These are phyloP conservation scores for Myrmaecium sp. DNA, from an alignment of 2,329 filamentous ascomycete species.

Conservation along the genomic window DNA sequence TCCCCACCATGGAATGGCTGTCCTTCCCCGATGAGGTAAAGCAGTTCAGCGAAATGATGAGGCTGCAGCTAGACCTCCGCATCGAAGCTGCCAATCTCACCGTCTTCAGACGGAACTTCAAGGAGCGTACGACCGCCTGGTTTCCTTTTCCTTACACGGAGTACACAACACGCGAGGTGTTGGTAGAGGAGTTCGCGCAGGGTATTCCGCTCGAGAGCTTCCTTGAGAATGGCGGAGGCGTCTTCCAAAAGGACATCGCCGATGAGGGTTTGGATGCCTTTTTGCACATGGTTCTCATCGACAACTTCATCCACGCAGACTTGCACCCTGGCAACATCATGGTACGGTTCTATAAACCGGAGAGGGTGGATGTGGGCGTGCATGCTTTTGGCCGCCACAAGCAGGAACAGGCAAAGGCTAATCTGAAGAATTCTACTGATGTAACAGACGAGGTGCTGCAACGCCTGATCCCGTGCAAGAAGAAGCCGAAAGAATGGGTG, in stretches of 20 bases:
- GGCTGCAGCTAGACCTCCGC: constrained; percentile 81
- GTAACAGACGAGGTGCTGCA: constrained; percentile 77
- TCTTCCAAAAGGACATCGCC: constrained; percentile 87
- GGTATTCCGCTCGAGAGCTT: constrained; percentile 86
- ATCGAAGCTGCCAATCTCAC: constrained; percentile 87
- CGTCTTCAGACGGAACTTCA: constrained; percentile 81
- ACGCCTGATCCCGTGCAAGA: constrained; percentile 57
- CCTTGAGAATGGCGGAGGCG: constrained; percentile 75
- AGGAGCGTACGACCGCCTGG: constrained; percentile 77
- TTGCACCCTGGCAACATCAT: constrained; percentile 97
- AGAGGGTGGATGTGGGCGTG: constrained; percentile 48
- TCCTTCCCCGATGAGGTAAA: constrained; percentile 85
- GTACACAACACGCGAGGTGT: constrained; percentile 78
- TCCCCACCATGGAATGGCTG: constrained; percentile 94
- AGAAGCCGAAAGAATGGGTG: constrained; percentile 54
- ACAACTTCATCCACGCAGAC: constrained; percentile 96
- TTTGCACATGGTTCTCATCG: constrained; percentile 85
- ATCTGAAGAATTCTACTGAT: constrained; percentile 45
- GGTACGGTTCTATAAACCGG: constrained; percentile 90
- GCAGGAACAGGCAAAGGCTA: too few species aligned
- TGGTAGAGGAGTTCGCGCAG: constrained; percentile 91
- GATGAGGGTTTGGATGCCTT: constrained; percentile 93
- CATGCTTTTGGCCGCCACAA: constrained; percentile 22
- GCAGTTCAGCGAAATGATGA: constrained; percentile 98
- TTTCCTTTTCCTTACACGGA: constrained; percentile 90